Conservation (phyloP, 2,329 filamentous ascomycete species). For the Paecilomyces sp. region DNA sequence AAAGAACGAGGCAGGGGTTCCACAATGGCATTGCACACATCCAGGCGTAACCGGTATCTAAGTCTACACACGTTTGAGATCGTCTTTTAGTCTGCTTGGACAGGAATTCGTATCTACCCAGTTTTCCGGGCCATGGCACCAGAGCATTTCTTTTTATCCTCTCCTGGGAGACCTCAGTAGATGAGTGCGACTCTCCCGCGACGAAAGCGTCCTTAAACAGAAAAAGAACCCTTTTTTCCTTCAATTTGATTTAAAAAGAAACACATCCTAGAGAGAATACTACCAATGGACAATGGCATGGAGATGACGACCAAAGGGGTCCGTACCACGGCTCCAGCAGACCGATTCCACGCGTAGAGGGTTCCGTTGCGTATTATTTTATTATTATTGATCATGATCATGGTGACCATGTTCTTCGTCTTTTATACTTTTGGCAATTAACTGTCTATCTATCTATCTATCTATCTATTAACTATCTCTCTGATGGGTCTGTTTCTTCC, state of each 20-base stretch:
- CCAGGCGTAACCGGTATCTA: conserved; percentile 18
- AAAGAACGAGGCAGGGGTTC: conserved; percentile 1
- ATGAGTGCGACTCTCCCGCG: background rate
- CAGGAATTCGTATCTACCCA: conserved; percentile 2
- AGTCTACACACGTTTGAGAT: conserved; percentile 12
- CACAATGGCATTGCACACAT: conserved; percentile 11
- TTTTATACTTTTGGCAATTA: too few relatives aligned
- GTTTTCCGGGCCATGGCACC: background rate
- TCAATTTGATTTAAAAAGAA: background rate
- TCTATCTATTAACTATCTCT: too few relatives aligned
- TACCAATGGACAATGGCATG: background rate
- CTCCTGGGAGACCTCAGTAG: background rate
- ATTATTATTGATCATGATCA: too few relatives aligned
- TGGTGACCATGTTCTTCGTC: too few relatives aligned
- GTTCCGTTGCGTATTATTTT: background rate
- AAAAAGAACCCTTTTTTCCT: background rate
- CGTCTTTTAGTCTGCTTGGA: conserved; percentile 7
- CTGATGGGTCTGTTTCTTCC: too few relatives aligned
- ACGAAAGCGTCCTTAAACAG: background rate
- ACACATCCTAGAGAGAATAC: background rate
- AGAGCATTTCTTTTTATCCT: background rate
- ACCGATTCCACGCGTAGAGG: background rate
- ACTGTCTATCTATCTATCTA: too few relatives aligned
- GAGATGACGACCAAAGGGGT: background rate
- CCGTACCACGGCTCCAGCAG: background rate